phyloP scores from a whole-genome alignment of 1,284 basidiomycete species.

The Cryptococcus sp. region DNA sequence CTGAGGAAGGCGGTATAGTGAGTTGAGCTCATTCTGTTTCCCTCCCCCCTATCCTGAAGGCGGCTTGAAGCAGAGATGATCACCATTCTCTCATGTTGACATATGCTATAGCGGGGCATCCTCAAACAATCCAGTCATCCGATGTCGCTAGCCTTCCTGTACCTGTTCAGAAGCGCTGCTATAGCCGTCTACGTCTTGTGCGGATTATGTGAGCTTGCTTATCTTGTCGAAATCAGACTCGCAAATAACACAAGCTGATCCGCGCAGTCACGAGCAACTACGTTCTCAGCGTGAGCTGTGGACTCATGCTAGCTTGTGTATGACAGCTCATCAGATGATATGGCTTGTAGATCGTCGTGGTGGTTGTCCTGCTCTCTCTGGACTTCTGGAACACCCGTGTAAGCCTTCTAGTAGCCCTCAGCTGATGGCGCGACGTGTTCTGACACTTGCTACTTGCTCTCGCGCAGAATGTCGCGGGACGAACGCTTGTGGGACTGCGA shows the following conservation, averaged over 20 bases:
- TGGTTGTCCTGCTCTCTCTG: conserved; percentile 86
- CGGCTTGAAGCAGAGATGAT: background rate
- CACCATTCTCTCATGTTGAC: too few species aligned
- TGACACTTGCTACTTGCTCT: background rate
- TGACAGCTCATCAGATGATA: conserved; percentile 6
- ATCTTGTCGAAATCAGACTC: conserved; percentile 47
- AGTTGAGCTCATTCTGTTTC: conserved; percentile 17
- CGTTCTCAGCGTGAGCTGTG: conserved; percentile 72
- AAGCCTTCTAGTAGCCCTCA: conserved; percentile 32
- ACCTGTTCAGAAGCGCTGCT: conserved; percentile 78
- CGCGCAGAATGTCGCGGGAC: conserved; percentile 79
- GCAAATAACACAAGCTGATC: too few species aligned
- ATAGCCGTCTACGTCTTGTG: conserved; percentile 84
- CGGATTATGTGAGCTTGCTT: conserved; percentile 57
- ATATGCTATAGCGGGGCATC: conserved; percentile 41
- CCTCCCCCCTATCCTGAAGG: background rate
- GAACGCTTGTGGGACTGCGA: conserved; percentile 84
- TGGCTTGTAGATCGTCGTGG: conserved; percentile 71
- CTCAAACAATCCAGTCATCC: conserved; percentile 74
- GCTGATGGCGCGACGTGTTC: background rate
- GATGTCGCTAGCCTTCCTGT: conserved; percentile 76
- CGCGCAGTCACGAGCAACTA: conserved; percentile 72
- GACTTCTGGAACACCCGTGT: conserved; percentile 97
- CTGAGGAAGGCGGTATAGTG: conserved; percentile 51
- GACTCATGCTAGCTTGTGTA: background rate